These are phyloP conservation scores for Ceratobasidium sp. DNA, from an alignment of 1,284 basidiomycete species.

Conservation along the genomic window DNA sequence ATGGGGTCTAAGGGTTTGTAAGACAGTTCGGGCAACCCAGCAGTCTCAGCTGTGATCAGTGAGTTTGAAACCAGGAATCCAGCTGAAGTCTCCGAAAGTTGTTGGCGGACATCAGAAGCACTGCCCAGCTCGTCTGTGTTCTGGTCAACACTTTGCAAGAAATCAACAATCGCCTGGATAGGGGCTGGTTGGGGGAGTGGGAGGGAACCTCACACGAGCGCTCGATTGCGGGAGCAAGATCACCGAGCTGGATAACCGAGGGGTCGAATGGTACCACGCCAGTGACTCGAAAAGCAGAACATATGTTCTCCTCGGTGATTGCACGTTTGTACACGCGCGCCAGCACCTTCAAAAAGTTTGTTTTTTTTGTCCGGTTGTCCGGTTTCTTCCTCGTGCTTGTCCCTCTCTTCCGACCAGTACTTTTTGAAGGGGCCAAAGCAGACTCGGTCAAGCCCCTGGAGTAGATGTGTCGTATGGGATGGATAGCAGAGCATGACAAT, in stretches of 20 bases:
- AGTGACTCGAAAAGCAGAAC: conserved; percentile 36
- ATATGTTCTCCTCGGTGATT: conserved; percentile 24
- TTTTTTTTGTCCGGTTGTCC: conserved; percentile 52
- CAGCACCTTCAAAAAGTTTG: conserved; percentile 51
- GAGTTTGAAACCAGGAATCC: not conserved
- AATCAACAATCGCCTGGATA: not conserved
- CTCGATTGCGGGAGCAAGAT: not conserved
- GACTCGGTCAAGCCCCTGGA: conserved; percentile 49
- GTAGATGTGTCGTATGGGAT: conserved; percentile 54
- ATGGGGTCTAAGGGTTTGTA: too few species aligned
- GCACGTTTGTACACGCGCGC: not conserved
- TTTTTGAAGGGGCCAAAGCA: conserved; percentile 40
- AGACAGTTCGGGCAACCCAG: too few species aligned
- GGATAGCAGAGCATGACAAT: conserved; percentile 60
- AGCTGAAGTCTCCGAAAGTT: not conserved
- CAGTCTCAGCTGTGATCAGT: too few species aligned
- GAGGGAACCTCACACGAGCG: not conserved
- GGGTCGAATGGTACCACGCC: conserved; percentile 24
- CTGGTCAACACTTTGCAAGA: conserved; percentile 47
- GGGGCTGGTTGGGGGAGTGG: conserved; percentile 11
- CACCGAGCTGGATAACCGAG: not conserved
- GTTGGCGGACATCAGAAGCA: conserved; percentile 20
- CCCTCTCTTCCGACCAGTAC: conserved; percentile 30
- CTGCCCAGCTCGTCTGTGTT: conserved; percentile 43
- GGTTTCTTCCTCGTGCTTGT: conserved; percentile 49